A percentile compares a stretch with the other conserved stretches of the same genome.
Conservation (phyloP, 106 monocot genomes). For the Ottelia alismoides region DNA sequence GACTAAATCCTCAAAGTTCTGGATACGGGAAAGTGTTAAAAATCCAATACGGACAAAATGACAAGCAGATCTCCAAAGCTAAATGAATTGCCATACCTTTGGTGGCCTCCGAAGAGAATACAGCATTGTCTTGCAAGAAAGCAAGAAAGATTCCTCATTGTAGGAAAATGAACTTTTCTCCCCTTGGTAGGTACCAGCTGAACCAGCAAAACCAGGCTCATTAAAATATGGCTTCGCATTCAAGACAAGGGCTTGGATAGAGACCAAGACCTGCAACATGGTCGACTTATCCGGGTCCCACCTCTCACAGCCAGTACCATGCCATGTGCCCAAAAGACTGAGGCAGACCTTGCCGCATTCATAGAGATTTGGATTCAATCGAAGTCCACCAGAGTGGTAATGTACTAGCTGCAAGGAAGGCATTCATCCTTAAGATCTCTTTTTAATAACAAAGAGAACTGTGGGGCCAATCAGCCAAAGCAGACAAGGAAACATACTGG, state of each 20-base stretch:
- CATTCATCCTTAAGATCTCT: too few relatives aligned
- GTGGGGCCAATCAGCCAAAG: too few relatives aligned
- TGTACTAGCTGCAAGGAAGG: slow-evolving; percentile 8
- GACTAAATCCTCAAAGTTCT: slow-evolving; percentile 14
- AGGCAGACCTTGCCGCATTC: slow-evolving; percentile 19
- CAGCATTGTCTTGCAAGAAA: slow-evolving; percentile 22
- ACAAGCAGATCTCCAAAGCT: too few relatives aligned
- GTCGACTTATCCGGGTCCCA: slow-evolving; percentile 18
- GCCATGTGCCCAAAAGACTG: slow-evolving; percentile 21
- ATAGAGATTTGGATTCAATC: slow-evolving; percentile 29
- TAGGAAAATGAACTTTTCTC: slow-evolving; percentile 5
- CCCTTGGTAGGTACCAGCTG: slow-evolving; percentile 1
- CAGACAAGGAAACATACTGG: too few relatives aligned
- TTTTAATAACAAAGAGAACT: too few relatives aligned
- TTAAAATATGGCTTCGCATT: slow-evolving; percentile 27
- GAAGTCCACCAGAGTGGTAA: slow-evolving; percentile 21
- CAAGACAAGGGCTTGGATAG: slow-evolving; percentile 23
- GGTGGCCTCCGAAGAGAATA: slow-evolving; percentile 19
- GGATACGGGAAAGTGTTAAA: too few relatives aligned
- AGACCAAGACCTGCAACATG: slow-evolving; percentile 28
- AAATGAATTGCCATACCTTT: too few relatives aligned
- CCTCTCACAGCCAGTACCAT: slow-evolving; percentile 16
- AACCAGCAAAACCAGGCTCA: slow-evolving; percentile 5
- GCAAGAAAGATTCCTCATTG: slow-evolving; percentile 4
- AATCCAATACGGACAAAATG: too few relatives aligned